A percentile compares a stretch with the other conserved stretches of the same genome.
These are phyloP conservation scores for Sphaerostilbella broomeana DNA, from an alignment of 2,329 filamentous ascomycete species.

Conservation along the genomic window DNA sequence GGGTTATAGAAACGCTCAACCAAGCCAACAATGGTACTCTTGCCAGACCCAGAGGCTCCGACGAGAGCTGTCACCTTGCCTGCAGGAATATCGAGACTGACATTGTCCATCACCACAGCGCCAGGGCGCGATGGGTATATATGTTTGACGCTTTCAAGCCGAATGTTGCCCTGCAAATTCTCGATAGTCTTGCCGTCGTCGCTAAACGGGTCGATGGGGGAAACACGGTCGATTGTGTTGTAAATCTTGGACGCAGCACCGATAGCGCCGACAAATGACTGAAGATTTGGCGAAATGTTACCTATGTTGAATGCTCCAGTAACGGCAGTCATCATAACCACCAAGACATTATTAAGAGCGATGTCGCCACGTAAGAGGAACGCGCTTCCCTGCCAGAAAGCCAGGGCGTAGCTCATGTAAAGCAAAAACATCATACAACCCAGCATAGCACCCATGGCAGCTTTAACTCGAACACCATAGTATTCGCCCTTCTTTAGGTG, in stretches of 20 bases:
- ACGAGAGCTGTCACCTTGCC: constrained; percentile 92
- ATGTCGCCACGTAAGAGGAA: constrained; percentile 64
- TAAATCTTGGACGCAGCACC: constrained; percentile 89
- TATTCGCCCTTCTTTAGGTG: constrained; percentile 68
- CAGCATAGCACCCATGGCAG: constrained; percentile 68
- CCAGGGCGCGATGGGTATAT: constrained; percentile 93
- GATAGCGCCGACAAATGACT: constrained; percentile 77
- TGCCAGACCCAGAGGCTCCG: constrained; percentile 88
- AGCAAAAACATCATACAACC: constrained; percentile 76
- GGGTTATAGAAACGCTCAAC: constrained; percentile 94
- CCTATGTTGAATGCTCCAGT: constrained; percentile 89
- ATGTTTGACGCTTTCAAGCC: constrained; percentile 77
- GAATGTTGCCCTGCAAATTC: constrained; percentile 67
- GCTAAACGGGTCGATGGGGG: constrained; percentile 72
- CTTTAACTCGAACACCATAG: constrained; percentile 71
- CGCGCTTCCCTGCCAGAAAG: constrained; percentile 80
- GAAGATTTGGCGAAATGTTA: constrained; percentile 76
- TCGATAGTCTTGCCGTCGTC: constrained; percentile 66
- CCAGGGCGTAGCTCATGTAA: constrained; percentile 79
- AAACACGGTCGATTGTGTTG: constrained; percentile 82
- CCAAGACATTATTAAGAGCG: constrained; percentile 65
- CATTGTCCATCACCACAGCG: constrained; percentile 78
- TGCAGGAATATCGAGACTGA: constrained; percentile 72
- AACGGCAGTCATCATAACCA: constrained; percentile 83
- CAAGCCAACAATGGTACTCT: constrained; percentile 88